Evolutionary conservation across 441 rosid species (phyloP).

Genomic region (Raphanus hybrid): DNA sequence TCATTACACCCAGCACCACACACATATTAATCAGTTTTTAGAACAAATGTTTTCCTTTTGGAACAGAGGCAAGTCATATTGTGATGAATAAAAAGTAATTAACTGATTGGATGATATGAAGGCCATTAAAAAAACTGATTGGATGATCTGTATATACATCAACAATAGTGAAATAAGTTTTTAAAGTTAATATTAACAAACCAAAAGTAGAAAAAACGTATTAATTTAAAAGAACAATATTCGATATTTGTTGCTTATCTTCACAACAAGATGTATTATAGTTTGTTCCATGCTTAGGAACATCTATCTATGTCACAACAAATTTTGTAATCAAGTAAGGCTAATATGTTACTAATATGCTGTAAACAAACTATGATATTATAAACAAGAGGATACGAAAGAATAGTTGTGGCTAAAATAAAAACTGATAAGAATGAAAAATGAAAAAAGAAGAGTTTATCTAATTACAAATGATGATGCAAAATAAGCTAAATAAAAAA

Average conservation of each 20-base stretch:
- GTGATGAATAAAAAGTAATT: neutral
- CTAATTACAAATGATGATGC: neutral
- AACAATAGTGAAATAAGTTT: too few relatives aligned
- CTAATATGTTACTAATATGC: too few relatives aligned
- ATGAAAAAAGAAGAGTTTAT: too few relatives aligned
- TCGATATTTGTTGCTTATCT: too few relatives aligned
- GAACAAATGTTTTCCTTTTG: neutral
- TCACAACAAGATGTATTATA: neutral
- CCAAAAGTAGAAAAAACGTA: too few relatives aligned
- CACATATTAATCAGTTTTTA: neutral
- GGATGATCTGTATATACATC: too few relatives aligned
- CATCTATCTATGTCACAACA: neutral
- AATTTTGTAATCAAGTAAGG: too few relatives aligned
- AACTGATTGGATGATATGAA: neutral
- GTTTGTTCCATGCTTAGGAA: neutral
- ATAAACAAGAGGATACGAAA: neutral
- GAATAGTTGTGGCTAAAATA: neutral
- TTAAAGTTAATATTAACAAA: too few relatives aligned
- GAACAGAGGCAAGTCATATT: neutral
- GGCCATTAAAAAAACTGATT: neutral
- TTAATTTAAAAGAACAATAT: too few relatives aligned
- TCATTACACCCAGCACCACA: neutral
- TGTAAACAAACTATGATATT: neutral
- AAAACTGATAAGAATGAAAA: too few relatives aligned
- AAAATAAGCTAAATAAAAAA: neutral